A percentile compares a stretch with the other conserved stretches of the same genome.
phyloP scores from a whole-genome alignment of 805 yeast species.

The Candida dendrica region DNA sequence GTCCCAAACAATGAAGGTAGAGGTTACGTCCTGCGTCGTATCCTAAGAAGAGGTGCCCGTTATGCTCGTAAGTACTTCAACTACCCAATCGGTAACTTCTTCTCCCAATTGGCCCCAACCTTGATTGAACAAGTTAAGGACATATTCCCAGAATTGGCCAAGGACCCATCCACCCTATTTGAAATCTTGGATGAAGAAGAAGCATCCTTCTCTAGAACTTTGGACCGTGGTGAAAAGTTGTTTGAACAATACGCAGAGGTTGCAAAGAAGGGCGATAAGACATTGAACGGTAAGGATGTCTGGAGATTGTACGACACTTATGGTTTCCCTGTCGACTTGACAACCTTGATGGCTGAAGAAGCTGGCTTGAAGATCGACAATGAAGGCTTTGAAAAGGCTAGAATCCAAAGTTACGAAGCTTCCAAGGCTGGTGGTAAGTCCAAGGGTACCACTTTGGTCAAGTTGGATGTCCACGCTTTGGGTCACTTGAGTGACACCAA shows the following conservation, averaged over 20 bases:
- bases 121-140: slow-evolving; percentile 81
- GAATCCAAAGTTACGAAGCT: slow-evolving; percentile 84
- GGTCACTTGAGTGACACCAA: slow-evolving; percentile 57
- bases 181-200: slow-evolving; percentile 96
- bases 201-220: slow-evolving; percentile 86
- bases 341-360: slow-evolving; percentile 98
- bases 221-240: slow-evolving; percentile 95
- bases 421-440: slow-evolving; percentile 80
- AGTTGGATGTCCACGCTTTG: slow-evolving; percentile 87
- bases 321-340: slow-evolving; percentile 98
- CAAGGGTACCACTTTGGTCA: slow-evolving; percentile 52
- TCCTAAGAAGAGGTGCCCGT: slow-evolving; percentile 95
- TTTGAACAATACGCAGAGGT: slow-evolving; percentile 87
- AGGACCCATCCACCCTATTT: slow-evolving; percentile 64
- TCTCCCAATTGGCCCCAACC: slow-evolving; percentile 87
- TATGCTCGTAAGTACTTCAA: slow-evolving; percentile 94
- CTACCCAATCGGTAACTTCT: slow-evolving; percentile 91
- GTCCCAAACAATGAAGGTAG: slow-evolving; percentile 99
- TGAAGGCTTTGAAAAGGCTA: slow-evolving; percentile 86
- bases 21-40: slow-evolving; percentile 96
- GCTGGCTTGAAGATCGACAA: slow-evolving; percentile 90
- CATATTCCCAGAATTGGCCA: slow-evolving; percentile 85
- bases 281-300: slow-evolving; percentile 86
- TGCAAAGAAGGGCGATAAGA: slow-evolving; percentile 68
- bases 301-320: slow-evolving; percentile 98